These are phyloP conservation scores for Monilinia polystroma DNA, from an alignment of 2,329 filamentous ascomycete genomes.

Conservation along the genomic window DNA sequence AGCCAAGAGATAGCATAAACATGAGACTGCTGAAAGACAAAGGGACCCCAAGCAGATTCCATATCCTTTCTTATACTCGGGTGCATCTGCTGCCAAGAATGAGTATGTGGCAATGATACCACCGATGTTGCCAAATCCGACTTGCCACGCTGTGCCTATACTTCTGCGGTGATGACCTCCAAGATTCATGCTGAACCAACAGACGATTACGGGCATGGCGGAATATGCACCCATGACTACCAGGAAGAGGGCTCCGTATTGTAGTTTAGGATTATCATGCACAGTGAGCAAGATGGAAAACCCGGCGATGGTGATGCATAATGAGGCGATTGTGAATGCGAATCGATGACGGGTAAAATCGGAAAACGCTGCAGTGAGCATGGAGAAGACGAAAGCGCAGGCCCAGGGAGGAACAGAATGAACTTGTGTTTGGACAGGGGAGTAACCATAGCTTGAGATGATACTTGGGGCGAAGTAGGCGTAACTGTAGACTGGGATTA, in stretches of 20 bases:
- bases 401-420: conserved; percentile 60
- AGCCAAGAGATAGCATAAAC: conserved; percentile 57
- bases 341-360: conserved; percentile 74
- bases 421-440: conserved; percentile 51
- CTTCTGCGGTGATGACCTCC: conserved; percentile 69
- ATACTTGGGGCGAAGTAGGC: conserved; percentile 76
- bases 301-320: conserved; percentile 67
- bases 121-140: conserved; percentile 76
- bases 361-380: conserved; percentile 69
- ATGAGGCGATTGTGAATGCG: conserved; percentile 66
- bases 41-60: conserved; percentile 74
- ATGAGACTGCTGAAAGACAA: conserved; percentile 62
- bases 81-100: conserved; percentile 66
- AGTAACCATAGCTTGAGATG: conserved; percentile 64
- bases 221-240: conserved; percentile 77
- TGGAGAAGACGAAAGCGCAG: conserved; percentile 74
- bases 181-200: conserved; percentile 81
- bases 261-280: conserved; percentile 62
- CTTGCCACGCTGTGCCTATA: conserved; percentile 73
- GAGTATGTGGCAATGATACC: conserved; percentile 75
- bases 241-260: conserved; percentile 81
- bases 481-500: conserved; percentile 75
- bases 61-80: conserved; percentile 70
- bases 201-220: conserved; percentile 85
- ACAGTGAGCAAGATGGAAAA: conserved; percentile 73